Evolutionary conservation across 768 basidiomycete species (phyloP).

Genomic region (Lactarius hatsudake): DNA sequence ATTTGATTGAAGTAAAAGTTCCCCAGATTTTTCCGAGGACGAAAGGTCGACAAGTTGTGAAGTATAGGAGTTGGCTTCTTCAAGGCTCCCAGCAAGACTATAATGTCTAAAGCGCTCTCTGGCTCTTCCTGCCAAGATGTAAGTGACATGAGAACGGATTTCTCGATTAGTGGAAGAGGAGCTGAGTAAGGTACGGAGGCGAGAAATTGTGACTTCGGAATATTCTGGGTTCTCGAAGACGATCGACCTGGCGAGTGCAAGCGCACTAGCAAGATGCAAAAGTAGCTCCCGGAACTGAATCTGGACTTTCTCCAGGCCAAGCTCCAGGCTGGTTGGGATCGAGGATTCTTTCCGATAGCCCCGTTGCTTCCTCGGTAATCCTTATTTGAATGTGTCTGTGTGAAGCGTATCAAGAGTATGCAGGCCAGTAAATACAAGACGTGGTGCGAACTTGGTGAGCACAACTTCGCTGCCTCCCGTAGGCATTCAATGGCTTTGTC

Average conservation of each 20-base stretch:
- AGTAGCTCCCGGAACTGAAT: not conserved
- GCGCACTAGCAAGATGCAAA: not conserved
- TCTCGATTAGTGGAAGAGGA: not conserved
- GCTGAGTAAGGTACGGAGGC: not conserved
- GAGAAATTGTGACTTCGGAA: constrained; percentile 2
- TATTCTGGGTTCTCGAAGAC: constrained; percentile 1
- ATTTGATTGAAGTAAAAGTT: rapidly evolving
- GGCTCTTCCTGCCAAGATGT: too few species aligned
- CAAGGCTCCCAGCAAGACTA: not conserved
- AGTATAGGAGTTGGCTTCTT: not conserved
- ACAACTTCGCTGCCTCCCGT: not conserved
- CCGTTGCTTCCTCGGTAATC: constrained; percentile 12
- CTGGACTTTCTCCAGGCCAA: not conserved
- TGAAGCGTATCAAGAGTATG: not conserved
- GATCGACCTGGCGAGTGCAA: not conserved
- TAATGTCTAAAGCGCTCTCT: not conserved
- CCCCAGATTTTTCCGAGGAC: not conserved
- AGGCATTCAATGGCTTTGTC: not conserved
- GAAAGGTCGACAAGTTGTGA: not conserved
- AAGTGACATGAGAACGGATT: too few species aligned
- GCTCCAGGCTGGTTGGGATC: not conserved
- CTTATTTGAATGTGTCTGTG: not conserved
- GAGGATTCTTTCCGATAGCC: not conserved
- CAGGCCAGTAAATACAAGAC: rapidly evolving
- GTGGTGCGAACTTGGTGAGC: not conserved